A percentile compares a stretch with the other conserved stretches of the same genome.
These are phyloP conservation scores for Sabuloglossum arenarium DNA, from an alignment of 495 filamentous ascomycete species.

Conservation along the genomic window DNA sequence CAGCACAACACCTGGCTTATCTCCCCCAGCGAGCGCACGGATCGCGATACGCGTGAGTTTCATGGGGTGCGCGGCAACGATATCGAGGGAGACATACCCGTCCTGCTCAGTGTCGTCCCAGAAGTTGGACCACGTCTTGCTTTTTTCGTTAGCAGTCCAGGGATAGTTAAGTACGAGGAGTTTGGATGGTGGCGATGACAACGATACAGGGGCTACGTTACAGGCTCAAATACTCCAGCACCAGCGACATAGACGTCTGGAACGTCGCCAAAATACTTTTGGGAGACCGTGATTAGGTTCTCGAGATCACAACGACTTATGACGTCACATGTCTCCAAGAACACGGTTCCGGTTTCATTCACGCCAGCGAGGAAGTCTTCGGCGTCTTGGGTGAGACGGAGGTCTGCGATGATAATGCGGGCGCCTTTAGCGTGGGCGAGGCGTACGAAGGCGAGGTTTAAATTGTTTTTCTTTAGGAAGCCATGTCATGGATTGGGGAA, in stretches of 20 bases:
- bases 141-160: too few species aligned
- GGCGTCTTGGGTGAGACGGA: constrained; percentile 4
- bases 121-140: constrained; percentile 14
- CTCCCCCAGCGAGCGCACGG: constrained; percentile 11
- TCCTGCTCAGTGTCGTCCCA: constrained; percentile 16
- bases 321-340: constrained; percentile 18
- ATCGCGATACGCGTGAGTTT: constrained; percentile 20
- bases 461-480: too few species aligned
- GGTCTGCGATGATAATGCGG: constrained; percentile 4
- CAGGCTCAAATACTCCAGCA: constrained; percentile 19
- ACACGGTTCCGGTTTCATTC: constrained; percentile 5
- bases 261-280: constrained; percentile 15
- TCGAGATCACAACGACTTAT: constrained; percentile 14
- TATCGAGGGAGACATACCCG: constrained; percentile 11
- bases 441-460: background rate
- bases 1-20: constrained; percentile 16
- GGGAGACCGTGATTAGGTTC: constrained; percentile 12
- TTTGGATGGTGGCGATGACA: too few species aligned
- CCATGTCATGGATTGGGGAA: too few species aligned
- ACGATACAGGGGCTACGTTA: too few species aligned
- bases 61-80: constrained; percentile 17
- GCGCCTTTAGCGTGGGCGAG: background rate
- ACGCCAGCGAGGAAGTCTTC: background rate
- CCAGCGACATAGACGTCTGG: constrained; percentile 16
- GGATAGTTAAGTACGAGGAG: too few species aligned